phyloP scores from a whole-genome alignment of 2,329 filamentous ascomycete species.

The Apiospora hydei region DNA sequence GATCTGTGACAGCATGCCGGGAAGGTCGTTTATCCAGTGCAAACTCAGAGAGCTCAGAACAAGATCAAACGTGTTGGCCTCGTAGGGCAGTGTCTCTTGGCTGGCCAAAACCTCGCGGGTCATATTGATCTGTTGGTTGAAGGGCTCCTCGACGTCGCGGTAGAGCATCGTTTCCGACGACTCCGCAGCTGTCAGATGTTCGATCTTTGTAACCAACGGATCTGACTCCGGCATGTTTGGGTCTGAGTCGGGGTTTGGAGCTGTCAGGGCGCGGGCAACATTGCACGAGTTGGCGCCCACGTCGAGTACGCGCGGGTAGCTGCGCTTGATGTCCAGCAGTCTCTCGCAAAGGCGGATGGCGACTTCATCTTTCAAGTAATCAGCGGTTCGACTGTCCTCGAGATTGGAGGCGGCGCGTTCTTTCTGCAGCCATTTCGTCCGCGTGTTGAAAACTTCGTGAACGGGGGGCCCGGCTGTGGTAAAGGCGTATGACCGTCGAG shows the following conservation, averaged over 20 bases:
- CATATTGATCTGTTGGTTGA: slow-evolving; percentile 77
- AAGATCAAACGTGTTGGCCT: slow-evolving; percentile 81
- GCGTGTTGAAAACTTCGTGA: slow-evolving; percentile 90
- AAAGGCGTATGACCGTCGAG: slow-evolving; percentile 73
- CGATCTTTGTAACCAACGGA: slow-evolving; percentile 75
- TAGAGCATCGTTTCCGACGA: slow-evolving; percentile 80
- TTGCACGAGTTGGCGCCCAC: slow-evolving; percentile 96
- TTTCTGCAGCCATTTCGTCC: slow-evolving; percentile 88
- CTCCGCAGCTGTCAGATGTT: slow-evolving; percentile 80
- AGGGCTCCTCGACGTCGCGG: slow-evolving; percentile 77
- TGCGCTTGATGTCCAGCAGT: slow-evolving; percentile 89
- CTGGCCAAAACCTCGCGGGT: slow-evolving; percentile 77
- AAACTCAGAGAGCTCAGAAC: slow-evolving; percentile 88
- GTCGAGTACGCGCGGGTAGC: slow-evolving; percentile 85
- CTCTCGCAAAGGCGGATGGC: slow-evolving; percentile 85
- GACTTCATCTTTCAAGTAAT: slow-evolving; percentile 94
- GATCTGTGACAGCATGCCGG: slow-evolving; percentile 82
- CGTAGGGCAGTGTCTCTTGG: slow-evolving; percentile 79
- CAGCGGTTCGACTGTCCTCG: slow-evolving; percentile 78
- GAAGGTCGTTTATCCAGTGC: slow-evolving; percentile 98
- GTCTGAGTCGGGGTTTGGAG: slow-evolving; percentile 70
- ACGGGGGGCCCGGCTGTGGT: slow-evolving; percentile 79
- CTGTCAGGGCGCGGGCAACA: slow-evolving; percentile 81
- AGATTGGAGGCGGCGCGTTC: slow-evolving; percentile 79
- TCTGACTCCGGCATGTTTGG: slow-evolving; percentile 62